Evolutionary conservation across 148 eudicot species (phyloP), one percentile per base, ranked within the genome.

Genomic region (Tetragonia tetragonoides): DNA sequence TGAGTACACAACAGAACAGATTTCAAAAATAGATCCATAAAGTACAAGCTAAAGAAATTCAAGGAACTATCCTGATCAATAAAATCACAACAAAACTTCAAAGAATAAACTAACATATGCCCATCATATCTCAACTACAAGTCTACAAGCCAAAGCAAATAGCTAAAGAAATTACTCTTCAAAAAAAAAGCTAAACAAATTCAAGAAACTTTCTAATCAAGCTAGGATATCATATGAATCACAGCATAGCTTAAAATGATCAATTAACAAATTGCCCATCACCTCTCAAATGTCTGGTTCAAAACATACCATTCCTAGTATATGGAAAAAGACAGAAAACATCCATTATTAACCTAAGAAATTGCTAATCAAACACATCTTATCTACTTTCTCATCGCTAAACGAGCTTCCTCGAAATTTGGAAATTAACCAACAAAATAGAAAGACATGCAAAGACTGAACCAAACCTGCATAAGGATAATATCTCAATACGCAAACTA

Each of bases 21-120:
- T 12, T 16, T 20, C 14, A 18, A 44, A 16, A 46, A 61, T 40
- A 74, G 77, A 74, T 74, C 77, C 62, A 10, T 38, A 44, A 61
- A 6, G 34, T 41, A 4, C 41, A 42, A 74, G 21, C 21, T 3
- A 16, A 12, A 16, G 18, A 44, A 46, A n/a, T 40, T n/a, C 71
- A 20, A 68, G 2, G 41, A 68, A 40, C 20, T 28, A 28, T 65
- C 38, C 46, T 39, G 12, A 7, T 49, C 51, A 68, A 42, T 2
- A 68, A 34, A 40, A 40, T 67, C 49, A 41, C 49, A 20, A 15
- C 10, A 63, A 24, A 63, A 16, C 68, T 49, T 12, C 34, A 28
- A 49, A 49, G 12, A 49, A 7, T 2, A 49, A 49, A 7, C 8
- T 7, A 49, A 7, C 12, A 12, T 0, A 7, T 7, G 12, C 7